Percentiles rank a stretch among this genome's conserved stretches.
Conservation (phyloP, 2,329 filamentous ascomycete genomes). For the Macrophomina tecta region DNA sequence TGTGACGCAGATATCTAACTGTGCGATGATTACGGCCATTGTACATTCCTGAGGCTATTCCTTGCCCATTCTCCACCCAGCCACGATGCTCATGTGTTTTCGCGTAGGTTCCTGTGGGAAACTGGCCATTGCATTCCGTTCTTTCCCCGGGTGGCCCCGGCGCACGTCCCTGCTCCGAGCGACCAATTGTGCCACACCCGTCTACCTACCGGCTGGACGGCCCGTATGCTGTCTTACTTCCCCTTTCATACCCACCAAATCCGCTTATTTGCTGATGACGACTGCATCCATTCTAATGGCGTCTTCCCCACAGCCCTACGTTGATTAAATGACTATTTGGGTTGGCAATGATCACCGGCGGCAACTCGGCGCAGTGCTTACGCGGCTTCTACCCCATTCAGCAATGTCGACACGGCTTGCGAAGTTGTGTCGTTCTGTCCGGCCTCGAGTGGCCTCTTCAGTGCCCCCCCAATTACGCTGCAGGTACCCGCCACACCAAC, state of each 20-base stretch:
- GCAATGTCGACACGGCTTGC: constrained; percentile 7
- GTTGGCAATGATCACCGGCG: constrained; percentile 9
- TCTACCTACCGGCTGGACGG: too few relatives aligned
- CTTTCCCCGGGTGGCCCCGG: constrained; percentile 8
- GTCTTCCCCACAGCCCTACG: constrained; percentile 23
- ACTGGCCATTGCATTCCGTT: constrained; percentile 5
- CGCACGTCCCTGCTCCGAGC: constrained; percentile 1
- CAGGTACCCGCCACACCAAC: constrained; percentile 4
- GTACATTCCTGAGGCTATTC: neutral
- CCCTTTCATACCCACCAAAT: neutral
- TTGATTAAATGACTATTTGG: constrained; percentile 15
- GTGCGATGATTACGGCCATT: neutral
- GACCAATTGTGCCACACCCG: neutral
- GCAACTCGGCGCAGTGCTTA: constrained; percentile 25
- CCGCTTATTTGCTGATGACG: constrained; percentile 16
- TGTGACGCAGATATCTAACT: neutral
- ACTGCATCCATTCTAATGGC: constrained; percentile 12
- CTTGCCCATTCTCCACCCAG: neutral
- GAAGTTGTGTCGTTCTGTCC: constrained; percentile 8
- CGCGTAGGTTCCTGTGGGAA: neutral
- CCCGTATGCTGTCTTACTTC: constrained; percentile 3
- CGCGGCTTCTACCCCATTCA: constrained; percentile 25
- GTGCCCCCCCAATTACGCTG: neutral
- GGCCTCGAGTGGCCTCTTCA: neutral
- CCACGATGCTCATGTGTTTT: neutral